Evolutionary conservation across 2,329 filamentous ascomycete genomes (phyloP).

Genomic region (Penicillium sp.): DNA sequence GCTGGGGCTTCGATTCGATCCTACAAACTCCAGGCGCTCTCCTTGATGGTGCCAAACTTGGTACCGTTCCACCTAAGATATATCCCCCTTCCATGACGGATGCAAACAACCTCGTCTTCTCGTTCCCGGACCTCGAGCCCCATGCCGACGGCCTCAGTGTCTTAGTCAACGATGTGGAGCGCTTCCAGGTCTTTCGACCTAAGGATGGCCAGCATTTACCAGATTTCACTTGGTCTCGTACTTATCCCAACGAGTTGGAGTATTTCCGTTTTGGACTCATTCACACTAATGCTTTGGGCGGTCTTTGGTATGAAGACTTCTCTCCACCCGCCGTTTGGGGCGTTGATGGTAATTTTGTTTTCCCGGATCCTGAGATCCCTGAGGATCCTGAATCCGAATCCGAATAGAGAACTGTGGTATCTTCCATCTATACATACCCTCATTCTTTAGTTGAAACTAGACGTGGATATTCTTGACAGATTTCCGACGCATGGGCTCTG

Average conservation of each 20-base stretch:
- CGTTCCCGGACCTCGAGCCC: conserved; percentile 29
- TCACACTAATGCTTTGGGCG: conserved; percentile 34
- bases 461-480: not conserved
- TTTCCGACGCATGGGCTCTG: not conserved
- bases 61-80: conserved; percentile 33
- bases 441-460: not conserved
- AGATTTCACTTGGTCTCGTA: conserved; percentile 37
- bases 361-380: conserved; percentile 8
- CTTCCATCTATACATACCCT: not conserved
- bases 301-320: conserved; percentile 43
- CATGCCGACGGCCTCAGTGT: conserved; percentile 55
- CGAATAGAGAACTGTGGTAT: not conserved
- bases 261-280: conserved; percentile 47
- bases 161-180: conserved; percentile 61
- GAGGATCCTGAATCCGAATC: not conserved
- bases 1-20: conserved; percentile 63
- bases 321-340: conserved; percentile 17
- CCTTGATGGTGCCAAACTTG: conserved; percentile 35
- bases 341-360: conserved; percentile 14
- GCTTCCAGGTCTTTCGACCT: conserved; percentile 52
- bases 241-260: conserved; percentile 30
- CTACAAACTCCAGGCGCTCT: conserved; percentile 56
- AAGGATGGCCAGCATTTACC: conserved; percentile 27
- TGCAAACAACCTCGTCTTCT: conserved; percentile 34
- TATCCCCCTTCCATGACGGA: conserved; percentile 19